phyloP scores from a whole-genome alignment of 805 yeast genomes.

The Candida glaebosa region DNA sequence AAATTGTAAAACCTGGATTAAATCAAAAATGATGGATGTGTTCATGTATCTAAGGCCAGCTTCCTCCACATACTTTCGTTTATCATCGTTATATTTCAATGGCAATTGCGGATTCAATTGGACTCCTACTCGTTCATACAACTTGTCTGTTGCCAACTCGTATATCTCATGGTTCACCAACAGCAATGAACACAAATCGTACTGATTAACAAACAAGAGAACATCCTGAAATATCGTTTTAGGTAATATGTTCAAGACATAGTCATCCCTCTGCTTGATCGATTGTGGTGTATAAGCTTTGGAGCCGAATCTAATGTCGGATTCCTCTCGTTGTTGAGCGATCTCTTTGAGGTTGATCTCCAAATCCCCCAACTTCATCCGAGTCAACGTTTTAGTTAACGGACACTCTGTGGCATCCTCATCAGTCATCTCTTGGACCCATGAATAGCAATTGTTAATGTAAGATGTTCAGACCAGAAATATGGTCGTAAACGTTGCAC shows the following conservation, averaged over 20 bases:
- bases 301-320: background rate
- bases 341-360: background rate
- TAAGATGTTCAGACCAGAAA: background rate
- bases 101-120: constrained; percentile 27
- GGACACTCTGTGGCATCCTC: background rate
- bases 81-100: constrained; percentile 12
- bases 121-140: constrained; percentile 30
- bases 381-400: background rate
- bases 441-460: no score
- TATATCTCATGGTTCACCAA: constrained; percentile 20
- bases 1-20: constrained; percentile 16
- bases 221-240: background rate
- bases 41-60: constrained; percentile 30
- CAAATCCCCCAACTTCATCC: background rate
- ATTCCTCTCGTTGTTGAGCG: background rate
- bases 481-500: background rate
- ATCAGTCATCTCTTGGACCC: background rate
- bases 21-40: constrained; percentile 22
- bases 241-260: constrained; percentile 2
- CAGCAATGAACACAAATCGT: constrained; percentile 24
- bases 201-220: constrained; percentile 23
- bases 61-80: constrained; percentile 18
- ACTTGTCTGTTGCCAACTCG: constrained; percentile 18
- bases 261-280: background rate
- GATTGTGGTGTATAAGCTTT: background rate